A percentile compares a stretch with the other conserved stretches of the same genome.
phyloP scores from a whole-genome alignment of 108 stramenopile species.

The Conticribra weissflogii region DNA sequence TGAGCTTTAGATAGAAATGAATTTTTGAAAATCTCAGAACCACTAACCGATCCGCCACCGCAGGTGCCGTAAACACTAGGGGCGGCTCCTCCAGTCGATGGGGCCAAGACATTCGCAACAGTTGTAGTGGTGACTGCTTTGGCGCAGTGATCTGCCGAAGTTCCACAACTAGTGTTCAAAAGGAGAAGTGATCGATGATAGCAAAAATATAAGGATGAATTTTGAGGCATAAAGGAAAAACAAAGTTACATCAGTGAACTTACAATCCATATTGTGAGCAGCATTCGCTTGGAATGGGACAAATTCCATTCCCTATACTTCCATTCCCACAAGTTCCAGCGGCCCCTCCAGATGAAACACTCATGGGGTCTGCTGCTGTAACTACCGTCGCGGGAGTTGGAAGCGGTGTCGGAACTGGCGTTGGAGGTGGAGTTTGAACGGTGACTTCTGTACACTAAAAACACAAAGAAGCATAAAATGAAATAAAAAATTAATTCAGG shows the following conservation, averaged over 20 bases:
- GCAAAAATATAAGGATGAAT: neutral
- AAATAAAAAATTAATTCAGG: neutral
- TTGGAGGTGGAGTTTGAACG: neutral
- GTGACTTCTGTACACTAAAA: too few species aligned
- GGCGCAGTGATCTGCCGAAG: slow-evolving; percentile 6
- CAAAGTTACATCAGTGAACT: neutral
- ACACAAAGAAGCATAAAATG: neutral
- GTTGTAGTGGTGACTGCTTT: neutral
- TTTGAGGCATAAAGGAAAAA: neutral
- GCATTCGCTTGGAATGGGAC: slow-evolving; percentile 21
- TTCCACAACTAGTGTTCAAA: slow-evolving; percentile 12
- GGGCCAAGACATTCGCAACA: neutral
- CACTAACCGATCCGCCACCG: too few species aligned
- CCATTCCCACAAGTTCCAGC: slow-evolving; percentile 30
- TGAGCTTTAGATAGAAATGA: too few species aligned
- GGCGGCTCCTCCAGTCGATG: neutral
- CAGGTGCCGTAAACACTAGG: neutral
- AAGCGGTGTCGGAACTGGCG: neutral
- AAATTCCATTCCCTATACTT: slow-evolving; percentile 31
- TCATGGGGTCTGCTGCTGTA: neutral
- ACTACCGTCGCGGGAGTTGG: neutral
- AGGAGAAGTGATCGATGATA: neutral
- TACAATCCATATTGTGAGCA: slow-evolving; percentile 31
- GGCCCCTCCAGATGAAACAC: slow-evolving; percentile 7
- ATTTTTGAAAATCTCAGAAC: too few species aligned